Evolutionary conservation across 2,329 filamentous ascomycete species (phyloP).

Genomic region (Plenodomus biglobosus): DNA sequence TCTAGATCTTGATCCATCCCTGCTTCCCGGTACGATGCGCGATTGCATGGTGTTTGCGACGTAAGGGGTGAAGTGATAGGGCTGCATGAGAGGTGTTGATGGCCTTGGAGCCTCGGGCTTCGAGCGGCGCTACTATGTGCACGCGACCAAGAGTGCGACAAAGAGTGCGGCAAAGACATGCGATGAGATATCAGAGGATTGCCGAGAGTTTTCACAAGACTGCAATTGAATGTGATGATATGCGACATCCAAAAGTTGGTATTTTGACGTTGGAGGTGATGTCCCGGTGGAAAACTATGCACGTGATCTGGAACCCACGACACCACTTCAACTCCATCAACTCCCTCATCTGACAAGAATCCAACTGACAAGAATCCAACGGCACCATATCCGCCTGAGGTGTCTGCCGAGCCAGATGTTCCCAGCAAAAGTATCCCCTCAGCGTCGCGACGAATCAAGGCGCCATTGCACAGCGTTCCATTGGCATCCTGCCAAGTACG

Average conservation of each 20-base stretch:
- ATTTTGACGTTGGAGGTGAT: neutral
- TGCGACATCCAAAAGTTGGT: neutral
- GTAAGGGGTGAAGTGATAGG: slow-evolving; percentile 3
- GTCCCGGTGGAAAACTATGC: neutral
- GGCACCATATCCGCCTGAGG: slow-evolving; percentile 4
- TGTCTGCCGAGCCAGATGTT: neutral
- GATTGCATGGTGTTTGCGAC: slow-evolving; percentile 7
- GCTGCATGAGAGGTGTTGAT: slow-evolving; percentile 1
- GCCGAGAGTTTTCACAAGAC: no score
- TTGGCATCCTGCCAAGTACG: slow-evolving; percentile 19
- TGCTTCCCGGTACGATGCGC: slow-evolving; percentile 19
- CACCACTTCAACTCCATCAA: no score
- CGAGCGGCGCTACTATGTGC: slow-evolving; percentile 1
- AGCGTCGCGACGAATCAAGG: slow-evolving; percentile 8
- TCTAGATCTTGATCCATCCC: slow-evolving; percentile 19
- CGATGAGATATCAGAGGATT: no score
- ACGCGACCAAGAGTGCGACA: slow-evolving; percentile 4
- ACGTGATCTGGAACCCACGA: no score
- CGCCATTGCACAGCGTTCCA: slow-evolving; percentile 8
- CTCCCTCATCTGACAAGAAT: no score
- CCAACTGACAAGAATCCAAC: neutral
- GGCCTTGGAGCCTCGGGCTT: neutral
- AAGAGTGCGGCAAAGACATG: no score
- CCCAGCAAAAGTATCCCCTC: slow-evolving; percentile 2
- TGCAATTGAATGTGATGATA: neutral